These are phyloP conservation scores for Verticillium albo-atrum DNA, from an alignment of 2,329 filamentous ascomycete genomes.

Conservation along the genomic window DNA sequence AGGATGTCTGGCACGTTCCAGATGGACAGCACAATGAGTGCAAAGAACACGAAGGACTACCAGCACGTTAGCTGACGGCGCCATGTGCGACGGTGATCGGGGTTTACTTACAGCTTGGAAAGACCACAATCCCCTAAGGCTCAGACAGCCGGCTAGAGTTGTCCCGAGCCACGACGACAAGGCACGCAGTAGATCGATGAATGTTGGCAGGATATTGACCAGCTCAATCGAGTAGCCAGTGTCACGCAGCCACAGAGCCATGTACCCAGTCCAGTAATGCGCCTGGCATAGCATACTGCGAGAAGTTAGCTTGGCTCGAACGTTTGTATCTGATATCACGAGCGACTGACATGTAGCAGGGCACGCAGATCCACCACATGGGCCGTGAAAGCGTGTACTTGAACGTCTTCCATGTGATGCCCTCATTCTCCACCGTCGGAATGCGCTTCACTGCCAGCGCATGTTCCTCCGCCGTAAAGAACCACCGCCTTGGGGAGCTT, in stretches of 20 bases:
- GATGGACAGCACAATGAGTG: conserved; percentile 19
- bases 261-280: conserved; percentile 16
- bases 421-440: conserved; percentile 13
- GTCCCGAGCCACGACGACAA: conserved; percentile 23
- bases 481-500: neutral
- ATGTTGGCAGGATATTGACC: conserved; percentile 15
- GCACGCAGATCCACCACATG: conserved; percentile 17
- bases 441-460: neutral
- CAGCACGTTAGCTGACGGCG: neutral
- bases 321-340: no score
- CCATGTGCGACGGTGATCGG: fast-evolving
- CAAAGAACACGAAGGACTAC: conserved; percentile 17
- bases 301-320: neutral
- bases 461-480: neutral
- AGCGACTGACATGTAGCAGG: conserved; percentile 14
- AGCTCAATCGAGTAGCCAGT: conserved; percentile 9
- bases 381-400: conserved; percentile 15
- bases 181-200: conserved; percentile 18
- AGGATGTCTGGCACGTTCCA: conserved; percentile 23
- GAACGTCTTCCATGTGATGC: conserved; percentile 17
- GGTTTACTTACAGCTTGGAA: conserved; percentile 13
- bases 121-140: conserved; percentile 20
- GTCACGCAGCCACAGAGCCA: conserved; percentile 13
- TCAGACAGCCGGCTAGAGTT: conserved; percentile 19
- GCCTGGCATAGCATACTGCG: conserved; percentile 16